Evolutionary conservation across 208 protist genomes (phyloP).

Genomic region (Leishmania tarentolae): DNA sequence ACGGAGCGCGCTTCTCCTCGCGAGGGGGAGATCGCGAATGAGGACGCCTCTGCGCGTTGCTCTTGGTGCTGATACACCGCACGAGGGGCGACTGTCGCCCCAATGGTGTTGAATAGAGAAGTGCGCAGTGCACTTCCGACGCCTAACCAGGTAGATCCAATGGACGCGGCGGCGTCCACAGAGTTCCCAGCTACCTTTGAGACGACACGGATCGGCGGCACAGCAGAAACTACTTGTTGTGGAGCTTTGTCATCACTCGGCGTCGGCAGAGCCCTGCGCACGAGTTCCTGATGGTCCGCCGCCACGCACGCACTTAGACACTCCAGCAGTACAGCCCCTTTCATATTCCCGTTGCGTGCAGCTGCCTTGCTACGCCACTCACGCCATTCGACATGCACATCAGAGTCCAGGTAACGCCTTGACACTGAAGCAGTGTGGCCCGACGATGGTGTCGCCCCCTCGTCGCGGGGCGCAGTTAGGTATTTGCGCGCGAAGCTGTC

Average conservation of each 20-base stretch:
- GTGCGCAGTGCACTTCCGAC: constrained; percentile 25
- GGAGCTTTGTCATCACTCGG: background rate
- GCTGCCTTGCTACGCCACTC: background rate
- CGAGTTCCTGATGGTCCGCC: background rate
- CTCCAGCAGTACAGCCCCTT: background rate
- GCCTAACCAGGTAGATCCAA: constrained; percentile 16
- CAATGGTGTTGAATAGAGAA: constrained; percentile 21
- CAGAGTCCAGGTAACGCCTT: constrained; percentile 1
- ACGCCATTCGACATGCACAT: constrained; percentile 19
- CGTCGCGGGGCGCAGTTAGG: constrained; percentile 1
- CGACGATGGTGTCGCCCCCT: background rate
- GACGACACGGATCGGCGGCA: background rate
- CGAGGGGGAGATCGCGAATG: background rate
- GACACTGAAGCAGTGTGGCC: background rate
- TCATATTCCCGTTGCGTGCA: background rate
- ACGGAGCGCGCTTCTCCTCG: background rate
- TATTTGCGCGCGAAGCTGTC: constrained; percentile 10
- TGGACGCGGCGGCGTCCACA: background rate
- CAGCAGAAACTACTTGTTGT: background rate
- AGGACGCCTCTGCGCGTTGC: background rate
- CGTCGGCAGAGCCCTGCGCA: background rate
- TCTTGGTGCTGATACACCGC: background rate
- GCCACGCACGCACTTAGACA: constrained; percentile 3
- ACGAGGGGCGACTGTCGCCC: constrained; percentile 20
- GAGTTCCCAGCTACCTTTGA: background rate